phyloP scores from a whole-genome alignment of 1,284 basidiomycete species.

The Pisolithus thermaeus region DNA sequence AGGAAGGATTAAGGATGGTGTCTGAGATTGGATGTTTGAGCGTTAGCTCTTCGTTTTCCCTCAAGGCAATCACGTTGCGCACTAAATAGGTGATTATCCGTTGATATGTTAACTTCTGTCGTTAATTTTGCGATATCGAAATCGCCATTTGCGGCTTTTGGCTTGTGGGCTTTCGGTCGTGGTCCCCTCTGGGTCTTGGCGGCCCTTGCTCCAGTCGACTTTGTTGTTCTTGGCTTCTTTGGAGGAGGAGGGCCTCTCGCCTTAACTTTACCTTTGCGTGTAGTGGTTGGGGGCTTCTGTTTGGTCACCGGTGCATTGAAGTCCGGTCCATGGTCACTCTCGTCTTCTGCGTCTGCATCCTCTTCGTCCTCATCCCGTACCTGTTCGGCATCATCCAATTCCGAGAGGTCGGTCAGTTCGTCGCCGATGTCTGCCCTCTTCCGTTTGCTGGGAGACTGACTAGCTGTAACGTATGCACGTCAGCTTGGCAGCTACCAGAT shows the following conservation, averaged over 20 bases:
- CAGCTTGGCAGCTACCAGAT: slow-evolving; percentile 8
- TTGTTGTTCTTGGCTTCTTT: slow-evolving; percentile 54
- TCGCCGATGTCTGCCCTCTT: slow-evolving; percentile 16
- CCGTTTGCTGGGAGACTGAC: slow-evolving; percentile 30
- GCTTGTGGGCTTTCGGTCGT: slow-evolving; percentile 36
- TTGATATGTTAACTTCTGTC: slow-evolving; percentile 66
- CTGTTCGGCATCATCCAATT: slow-evolving; percentile 3
- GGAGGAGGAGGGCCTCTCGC: slow-evolving; percentile 39
- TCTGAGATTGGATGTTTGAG: slow-evolving; percentile 38
- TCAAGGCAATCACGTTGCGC: slow-evolving; percentile 26
- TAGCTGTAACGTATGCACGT: slow-evolving; percentile 17
- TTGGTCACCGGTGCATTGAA: slow-evolving; percentile 38
- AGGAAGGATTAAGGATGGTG: slow-evolving; percentile 73
- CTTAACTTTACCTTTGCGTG: slow-evolving; percentile 37
- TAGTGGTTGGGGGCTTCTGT: slow-evolving; percentile 30
- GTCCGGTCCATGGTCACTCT: slow-evolving; percentile 36
- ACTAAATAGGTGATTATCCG: slow-evolving; percentile 82
- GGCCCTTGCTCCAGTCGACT: slow-evolving; percentile 33
- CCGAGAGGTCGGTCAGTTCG: slow-evolving; percentile 17
- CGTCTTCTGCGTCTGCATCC: slow-evolving; percentile 34
- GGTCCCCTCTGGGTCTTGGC: slow-evolving; percentile 24
- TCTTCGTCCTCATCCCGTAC: slow-evolving; percentile 17
- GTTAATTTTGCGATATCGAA: slow-evolving; percentile 57
- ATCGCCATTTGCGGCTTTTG: slow-evolving; percentile 34
- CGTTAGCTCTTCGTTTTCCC: background rate